Evolutionary conservation across 352 stramenopile genomes (phyloP), one percentile per base, ranked within the genome.

Genomic region (Phytophthora pluvialis): DNA sequence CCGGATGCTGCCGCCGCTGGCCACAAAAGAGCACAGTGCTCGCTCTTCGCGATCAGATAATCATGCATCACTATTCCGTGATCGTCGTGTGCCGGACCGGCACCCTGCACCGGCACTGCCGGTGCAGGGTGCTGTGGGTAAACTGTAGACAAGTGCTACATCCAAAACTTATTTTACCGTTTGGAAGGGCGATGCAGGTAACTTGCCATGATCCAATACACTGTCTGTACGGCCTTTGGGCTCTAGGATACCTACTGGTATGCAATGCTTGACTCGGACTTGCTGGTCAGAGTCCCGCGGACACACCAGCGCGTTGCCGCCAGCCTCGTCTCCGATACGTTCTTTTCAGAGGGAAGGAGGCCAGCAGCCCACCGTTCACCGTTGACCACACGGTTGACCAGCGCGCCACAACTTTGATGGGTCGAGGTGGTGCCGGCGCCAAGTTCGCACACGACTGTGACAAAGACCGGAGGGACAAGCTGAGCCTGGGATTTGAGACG

Each of bases 401-500:
- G 42, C 6, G 18, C 42, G 31, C 15, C 29, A 45, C 33, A 38
- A 5, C 36, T 51, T 51, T 44, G 48, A 43, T 56, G 48, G 18
- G 48, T 57, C 49, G 49, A 26, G 33, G 16, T 38, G 39, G 47
- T 60, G 58, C 55, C n/a, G 33, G 31, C 29, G 11, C 31, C 25
- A 45, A 54, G 32, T 31, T 31, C 18, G 21, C 33, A 26, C n/a
- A 54, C 62, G 63, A 58, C 56, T 71, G 63, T 60, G 45, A 35
- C 35, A 44, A 64, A 67, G 60, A 70, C 63, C 48, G 52, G 16
- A 32, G 40, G 45, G 16, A 52, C 35, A 39, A 18, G 51, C 29
- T 48, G 18, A 40, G 42, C 49, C 50, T 56, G 52, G 35, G 60
- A 73, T 73, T 70, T 70, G 52, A 63, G 48, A 58, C 52, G 54